Percentiles rank a stretch among this genome's conserved stretches.
Conservation (phyloP, 2,329 filamentous ascomycete genomes). For the Aspergillaceae sp. region DNA sequence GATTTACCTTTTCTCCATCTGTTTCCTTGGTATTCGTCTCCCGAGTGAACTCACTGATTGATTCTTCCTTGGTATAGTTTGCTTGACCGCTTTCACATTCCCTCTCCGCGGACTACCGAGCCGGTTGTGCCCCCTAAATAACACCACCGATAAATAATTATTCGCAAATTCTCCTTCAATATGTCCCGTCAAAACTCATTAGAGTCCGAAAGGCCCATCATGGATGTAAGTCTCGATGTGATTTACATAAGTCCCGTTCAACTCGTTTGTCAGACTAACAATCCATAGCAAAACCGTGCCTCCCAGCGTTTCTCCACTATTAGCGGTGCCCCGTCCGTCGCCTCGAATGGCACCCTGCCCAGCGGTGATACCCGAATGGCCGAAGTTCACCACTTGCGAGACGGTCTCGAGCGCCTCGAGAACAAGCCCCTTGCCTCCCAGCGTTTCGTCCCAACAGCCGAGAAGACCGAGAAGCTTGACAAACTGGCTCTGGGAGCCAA, state of each 20-base stretch:
- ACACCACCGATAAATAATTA: too few relatives aligned
- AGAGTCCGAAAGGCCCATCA: conserved; percentile 49
- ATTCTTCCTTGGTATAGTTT: too few relatives aligned
- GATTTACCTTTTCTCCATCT: too few relatives aligned
- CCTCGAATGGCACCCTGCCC: conserved; percentile 36
- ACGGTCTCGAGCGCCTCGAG: conserved; percentile 76
- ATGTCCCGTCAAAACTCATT: conserved; percentile 39
- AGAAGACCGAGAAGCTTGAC: conserved; percentile 73
- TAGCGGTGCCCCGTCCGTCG: conserved; percentile 39
- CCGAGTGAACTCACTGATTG: too few relatives aligned
- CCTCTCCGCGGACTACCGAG: too few relatives aligned
- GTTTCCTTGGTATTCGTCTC: too few relatives aligned
- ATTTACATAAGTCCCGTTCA: conserved; percentile 1
- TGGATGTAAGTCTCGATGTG: conserved; percentile 37
- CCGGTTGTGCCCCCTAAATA: too few relatives aligned
- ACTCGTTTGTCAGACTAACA: neutral
- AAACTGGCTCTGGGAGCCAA: conserved; percentile 86
- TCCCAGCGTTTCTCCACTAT: conserved; percentile 48
- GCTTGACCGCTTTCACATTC: too few relatives aligned
- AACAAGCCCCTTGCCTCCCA: conserved; percentile 78
- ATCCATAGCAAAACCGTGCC: conserved; percentile 34
- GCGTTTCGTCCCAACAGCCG: conserved; percentile 66
- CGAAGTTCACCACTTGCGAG: conserved; percentile 67
- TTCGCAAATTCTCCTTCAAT: neutral
- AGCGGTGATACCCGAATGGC: conserved; percentile 46